Evolutionary conservation across 2,329 filamentous ascomycete species (phyloP).

Genomic region (Colletotrichum viniferum): DNA sequence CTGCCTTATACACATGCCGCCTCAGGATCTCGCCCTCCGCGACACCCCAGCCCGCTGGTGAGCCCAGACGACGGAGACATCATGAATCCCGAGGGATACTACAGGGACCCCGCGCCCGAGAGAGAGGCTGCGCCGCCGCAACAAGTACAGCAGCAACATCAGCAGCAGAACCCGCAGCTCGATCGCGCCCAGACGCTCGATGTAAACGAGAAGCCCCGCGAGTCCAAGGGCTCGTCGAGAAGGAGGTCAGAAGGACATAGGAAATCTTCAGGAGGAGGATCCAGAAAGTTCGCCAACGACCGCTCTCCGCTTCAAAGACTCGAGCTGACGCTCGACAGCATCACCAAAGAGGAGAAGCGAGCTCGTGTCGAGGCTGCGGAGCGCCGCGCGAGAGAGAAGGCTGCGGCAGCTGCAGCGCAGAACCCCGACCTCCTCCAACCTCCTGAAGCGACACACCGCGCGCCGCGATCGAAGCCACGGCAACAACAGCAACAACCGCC

Average conservation of each 20-base stretch:
- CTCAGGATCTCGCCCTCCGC: slow-evolving; percentile 32
- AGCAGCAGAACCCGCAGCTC: slow-evolving; percentile 27
- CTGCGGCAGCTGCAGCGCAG: slow-evolving; percentile 37
- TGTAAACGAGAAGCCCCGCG: slow-evolving; percentile 19
- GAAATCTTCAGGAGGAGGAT: slow-evolving; percentile 42
- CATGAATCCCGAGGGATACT: slow-evolving; percentile 36
- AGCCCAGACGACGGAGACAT: slow-evolving; percentile 27
- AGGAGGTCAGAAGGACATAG: slow-evolving; percentile 30
- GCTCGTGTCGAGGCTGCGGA: slow-evolving; percentile 86
- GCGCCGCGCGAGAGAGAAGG: slow-evolving; percentile 68
- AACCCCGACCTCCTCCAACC: slow-evolving; percentile 25
- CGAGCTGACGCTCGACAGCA: slow-evolving; percentile 87
- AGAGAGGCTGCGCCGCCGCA: slow-evolving; percentile 24
- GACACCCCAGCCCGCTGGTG: slow-evolving; percentile 24
- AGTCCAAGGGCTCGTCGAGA: not conserved
- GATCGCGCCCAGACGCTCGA: slow-evolving; percentile 34
- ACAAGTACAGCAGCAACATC: slow-evolving; percentile 23
- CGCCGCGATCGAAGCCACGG: slow-evolving; percentile 23
- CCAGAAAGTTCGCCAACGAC: slow-evolving; percentile 74
- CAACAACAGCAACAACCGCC: slow-evolving; percentile 24
- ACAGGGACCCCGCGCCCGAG: slow-evolving; percentile 25
- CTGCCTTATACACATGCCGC: slow-evolving; percentile 28
- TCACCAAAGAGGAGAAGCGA: slow-evolving; percentile 95
- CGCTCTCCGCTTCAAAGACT: slow-evolving; percentile 92
- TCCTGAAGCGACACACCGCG: slow-evolving; percentile 25